Evolutionary conservation across 768 basidiomycete species (phyloP).

Genomic region (Mycena chlorophos): DNA sequence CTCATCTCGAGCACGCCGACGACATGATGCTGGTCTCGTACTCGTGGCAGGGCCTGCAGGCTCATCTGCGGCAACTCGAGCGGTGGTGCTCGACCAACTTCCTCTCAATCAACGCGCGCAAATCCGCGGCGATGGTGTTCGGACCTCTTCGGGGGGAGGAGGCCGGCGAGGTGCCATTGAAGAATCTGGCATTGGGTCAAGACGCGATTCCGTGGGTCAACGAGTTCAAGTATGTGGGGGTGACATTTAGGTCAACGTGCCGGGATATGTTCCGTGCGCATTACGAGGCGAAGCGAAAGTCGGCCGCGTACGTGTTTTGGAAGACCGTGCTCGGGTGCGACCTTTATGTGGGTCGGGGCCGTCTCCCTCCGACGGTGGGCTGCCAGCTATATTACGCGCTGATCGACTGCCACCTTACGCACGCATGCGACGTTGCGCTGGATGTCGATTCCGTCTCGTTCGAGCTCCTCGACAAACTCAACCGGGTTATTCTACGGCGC

Average conservation of each 20-base stretch:
- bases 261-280: constrained; percentile 3
- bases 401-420: not conserved
- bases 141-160: constrained; percentile 10
- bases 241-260: not conserved
- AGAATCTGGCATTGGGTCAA: not conserved
- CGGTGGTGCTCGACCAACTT: constrained; percentile 24
- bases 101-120: constrained; percentile 15
- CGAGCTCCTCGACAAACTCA: not conserved
- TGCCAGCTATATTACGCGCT: constrained; percentile 15
- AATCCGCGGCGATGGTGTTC: constrained; percentile 20
- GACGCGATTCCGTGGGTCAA: not conserved
- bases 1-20: no score
- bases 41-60: no score
- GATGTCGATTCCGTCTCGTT: constrained; percentile 5
- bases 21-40: no score
- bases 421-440: constrained; percentile 9
- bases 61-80: no score
- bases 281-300: not conserved
- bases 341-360: not conserved
- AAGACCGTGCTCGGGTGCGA: not conserved
- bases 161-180: not conserved
- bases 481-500: not conserved
- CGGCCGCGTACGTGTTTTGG: not conserved
- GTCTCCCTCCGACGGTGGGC: not conserved
- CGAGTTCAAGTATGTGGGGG: constrained; percentile 14